A percentile compares a stretch with the other conserved stretches of the same genome.
Conservation (phyloP, 1,284 basidiomycete genomes). For the Naganishia liquefaciens region DNA sequence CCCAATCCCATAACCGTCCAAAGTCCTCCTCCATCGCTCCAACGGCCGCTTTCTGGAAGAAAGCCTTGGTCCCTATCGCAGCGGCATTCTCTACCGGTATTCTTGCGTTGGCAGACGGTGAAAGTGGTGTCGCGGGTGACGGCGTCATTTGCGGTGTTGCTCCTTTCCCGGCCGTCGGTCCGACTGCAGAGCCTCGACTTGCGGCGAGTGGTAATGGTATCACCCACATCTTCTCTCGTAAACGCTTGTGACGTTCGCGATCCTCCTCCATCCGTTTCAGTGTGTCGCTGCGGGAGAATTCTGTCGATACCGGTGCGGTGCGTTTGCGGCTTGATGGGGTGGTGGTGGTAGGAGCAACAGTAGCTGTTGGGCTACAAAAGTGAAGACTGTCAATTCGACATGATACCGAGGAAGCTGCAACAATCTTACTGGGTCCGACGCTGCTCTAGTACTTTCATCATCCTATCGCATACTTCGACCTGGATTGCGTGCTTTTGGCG, state of each 20-base stretch:
- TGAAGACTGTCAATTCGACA: background rate
- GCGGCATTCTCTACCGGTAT: slow-evolving; percentile 35
- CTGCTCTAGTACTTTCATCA: slow-evolving; percentile 25
- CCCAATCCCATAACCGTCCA: slow-evolving; percentile 88
- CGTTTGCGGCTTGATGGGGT: slow-evolving; percentile 35
- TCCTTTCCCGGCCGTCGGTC: slow-evolving; percentile 1
- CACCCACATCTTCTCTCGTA: slow-evolving; percentile 90
- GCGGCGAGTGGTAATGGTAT: slow-evolving; percentile 56
- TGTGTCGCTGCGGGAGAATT: slow-evolving; percentile 67
- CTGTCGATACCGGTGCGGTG: slow-evolving; percentile 35
- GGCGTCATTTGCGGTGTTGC: slow-evolving; percentile 26
- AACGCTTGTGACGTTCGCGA: slow-evolving; percentile 86
- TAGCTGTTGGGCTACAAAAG: slow-evolving; percentile 34
- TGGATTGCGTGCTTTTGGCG: slow-evolving; percentile 27
- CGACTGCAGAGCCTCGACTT: background rate
- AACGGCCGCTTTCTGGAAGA: slow-evolving; percentile 55
- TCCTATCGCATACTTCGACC: slow-evolving; percentile 15
- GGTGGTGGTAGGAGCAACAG: slow-evolving; percentile 28
- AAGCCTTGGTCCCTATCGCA: slow-evolving; percentile 39
- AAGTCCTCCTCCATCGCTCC: slow-evolving; percentile 78
- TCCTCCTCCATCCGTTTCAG: slow-evolving; percentile 91
- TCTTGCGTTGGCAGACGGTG: slow-evolving; percentile 41
- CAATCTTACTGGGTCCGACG: slow-evolving; percentile 33
- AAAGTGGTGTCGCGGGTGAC: slow-evolving; percentile 38
- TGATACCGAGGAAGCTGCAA: slow-evolving; percentile 3